Evolutionary conservation across 257 asterid genomes (phyloP).

Genomic region (Eustoma russellianum): DNA sequence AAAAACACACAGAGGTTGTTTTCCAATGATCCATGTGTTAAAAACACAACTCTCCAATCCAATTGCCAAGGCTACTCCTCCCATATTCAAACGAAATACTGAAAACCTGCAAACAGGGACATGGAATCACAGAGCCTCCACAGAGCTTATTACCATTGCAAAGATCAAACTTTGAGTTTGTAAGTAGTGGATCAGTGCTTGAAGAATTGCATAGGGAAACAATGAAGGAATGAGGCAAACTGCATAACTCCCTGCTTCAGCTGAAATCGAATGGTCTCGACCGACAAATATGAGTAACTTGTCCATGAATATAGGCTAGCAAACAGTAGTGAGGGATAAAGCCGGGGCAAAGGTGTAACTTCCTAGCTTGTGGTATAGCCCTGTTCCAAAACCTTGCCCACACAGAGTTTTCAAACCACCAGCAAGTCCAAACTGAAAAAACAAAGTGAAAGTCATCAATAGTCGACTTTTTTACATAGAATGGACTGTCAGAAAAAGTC

Average conservation of each 20-base stretch:
- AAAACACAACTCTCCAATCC: too few species aligned
- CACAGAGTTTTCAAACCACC: slow-evolving; percentile 53
- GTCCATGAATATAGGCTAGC: slow-evolving; percentile 35
- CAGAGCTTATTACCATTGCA: slow-evolving; percentile 41
- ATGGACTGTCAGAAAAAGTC: too few species aligned
- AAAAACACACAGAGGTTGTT: too few species aligned
- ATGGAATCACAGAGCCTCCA: slow-evolving; percentile 26
- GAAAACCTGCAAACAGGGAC: slow-evolving; percentile 41
- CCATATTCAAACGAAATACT: slow-evolving; percentile 23
- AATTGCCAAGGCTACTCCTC: slow-evolving; percentile 41
- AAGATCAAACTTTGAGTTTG: slow-evolving; percentile 38
- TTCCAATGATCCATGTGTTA: too few species aligned
- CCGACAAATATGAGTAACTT: slow-evolving; percentile 28
- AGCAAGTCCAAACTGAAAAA: slow-evolving; percentile 46
- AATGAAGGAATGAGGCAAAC: slow-evolving; percentile 33
- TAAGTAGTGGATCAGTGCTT: slow-evolving; percentile 31
- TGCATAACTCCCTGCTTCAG: slow-evolving; percentile 38
- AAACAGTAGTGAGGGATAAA: slow-evolving; percentile 26
- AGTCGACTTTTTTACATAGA: background rate
- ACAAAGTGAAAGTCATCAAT: background rate
- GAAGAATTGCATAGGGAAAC: slow-evolving; percentile 44
- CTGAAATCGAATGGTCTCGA: slow-evolving; percentile 44
- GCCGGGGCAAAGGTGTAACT: slow-evolving; percentile 27
- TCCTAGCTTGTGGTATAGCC: slow-evolving; percentile 34
- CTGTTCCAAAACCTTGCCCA: slow-evolving; percentile 58